These are phyloP conservation scores for Botryosphaeria dothidea DNA, from an alignment of 2,329 filamentous ascomycete genomes.

Conservation along the genomic window DNA sequence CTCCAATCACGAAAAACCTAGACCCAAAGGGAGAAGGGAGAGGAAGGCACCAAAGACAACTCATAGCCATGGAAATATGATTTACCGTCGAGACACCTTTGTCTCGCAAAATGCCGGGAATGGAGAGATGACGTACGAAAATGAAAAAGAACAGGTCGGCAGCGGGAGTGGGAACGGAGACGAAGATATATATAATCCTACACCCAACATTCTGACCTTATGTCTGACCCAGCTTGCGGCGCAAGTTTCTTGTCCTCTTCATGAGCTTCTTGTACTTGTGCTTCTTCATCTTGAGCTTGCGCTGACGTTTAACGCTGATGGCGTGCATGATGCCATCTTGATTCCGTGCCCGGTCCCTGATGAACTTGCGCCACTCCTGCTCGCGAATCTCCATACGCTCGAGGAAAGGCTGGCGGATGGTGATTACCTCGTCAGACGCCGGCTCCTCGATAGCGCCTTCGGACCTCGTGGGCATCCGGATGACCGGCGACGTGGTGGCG, in stretches of 20 bases:
- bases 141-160: not conserved
- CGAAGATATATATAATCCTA: slow-evolving; percentile 4
- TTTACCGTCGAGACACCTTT: not conserved
- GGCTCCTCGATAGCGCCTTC: slow-evolving; percentile 32
- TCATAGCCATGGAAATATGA: not conserved
- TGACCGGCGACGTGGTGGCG: slow-evolving; percentile 52
- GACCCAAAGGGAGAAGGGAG: not conserved
- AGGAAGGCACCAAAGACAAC: not conserved
- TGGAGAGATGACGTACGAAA: not conserved
- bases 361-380: slow-evolving; percentile 58
- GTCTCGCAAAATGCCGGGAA: not conserved
- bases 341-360: slow-evolving; percentile 43
- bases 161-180: not conserved
- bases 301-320: slow-evolving; percentile 88
- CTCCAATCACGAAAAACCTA: slow-evolving; percentile 6
- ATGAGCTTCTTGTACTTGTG: slow-evolving; percentile 99
- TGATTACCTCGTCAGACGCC: slow-evolving; percentile 34
- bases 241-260: slow-evolving; percentile 84
- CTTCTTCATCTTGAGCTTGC: slow-evolving; percentile 99
- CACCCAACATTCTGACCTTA: slow-evolving; percentile 23
- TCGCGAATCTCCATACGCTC: slow-evolving; percentile 70
- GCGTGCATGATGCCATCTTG: slow-evolving; percentile 63
- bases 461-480: slow-evolving; percentile 34
- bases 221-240: slow-evolving; percentile 69
- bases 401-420: slow-evolving; percentile 56